A percentile compares a stretch with the other conserved stretches of the same genome.
These are phyloP conservation scores for Aspergillus sparsus DNA, from an alignment of 495 filamentous ascomycete species.

Conservation along the genomic window DNA sequence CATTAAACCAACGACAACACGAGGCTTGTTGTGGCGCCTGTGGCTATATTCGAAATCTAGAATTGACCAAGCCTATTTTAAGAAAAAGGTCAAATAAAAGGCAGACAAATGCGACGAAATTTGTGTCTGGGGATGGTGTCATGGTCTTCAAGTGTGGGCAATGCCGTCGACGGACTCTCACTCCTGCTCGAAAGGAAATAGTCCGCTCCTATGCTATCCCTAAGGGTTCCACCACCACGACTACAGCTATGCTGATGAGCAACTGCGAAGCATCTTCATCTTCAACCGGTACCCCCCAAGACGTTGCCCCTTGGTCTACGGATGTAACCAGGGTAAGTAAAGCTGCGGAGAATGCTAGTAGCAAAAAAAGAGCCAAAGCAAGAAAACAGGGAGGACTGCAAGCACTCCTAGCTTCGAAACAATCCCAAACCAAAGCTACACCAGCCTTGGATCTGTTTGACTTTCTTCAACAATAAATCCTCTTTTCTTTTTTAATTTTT, in stretches of 20 bases:
- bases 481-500: not conserved
- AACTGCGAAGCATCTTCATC: too few relatives aligned
- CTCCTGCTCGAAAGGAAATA: conserved; percentile 20
- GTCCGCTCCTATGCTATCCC: conserved; percentile 11
- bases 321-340: conserved; percentile 23
- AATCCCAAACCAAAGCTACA: conserved; percentile 27
- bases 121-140: conserved; percentile 26
- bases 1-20: conserved; percentile 41
- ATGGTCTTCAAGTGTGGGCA: conserved; percentile 43
- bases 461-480: conserved; percentile 50
- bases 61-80: conserved; percentile 40
- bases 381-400: conserved; percentile 61
- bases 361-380: conserved; percentile 60
- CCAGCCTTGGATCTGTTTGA: conserved; percentile 57
- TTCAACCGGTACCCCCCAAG: too few relatives aligned
- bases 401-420: conserved; percentile 55
- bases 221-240: conserved; percentile 1
- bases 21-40: conserved; percentile 53
- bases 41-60: conserved; percentile 48
- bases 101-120: conserved; percentile 4
- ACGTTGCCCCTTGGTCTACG: not conserved
- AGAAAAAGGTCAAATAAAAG: conserved; percentile 33
- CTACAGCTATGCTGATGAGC: not conserved
- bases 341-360: conserved; percentile 50
- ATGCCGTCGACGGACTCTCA: conserved; percentile 40